phyloP scores from a whole-genome alignment of 2,329 filamentous ascomycete genomes.

The Parastagonospora avenae region DNA sequence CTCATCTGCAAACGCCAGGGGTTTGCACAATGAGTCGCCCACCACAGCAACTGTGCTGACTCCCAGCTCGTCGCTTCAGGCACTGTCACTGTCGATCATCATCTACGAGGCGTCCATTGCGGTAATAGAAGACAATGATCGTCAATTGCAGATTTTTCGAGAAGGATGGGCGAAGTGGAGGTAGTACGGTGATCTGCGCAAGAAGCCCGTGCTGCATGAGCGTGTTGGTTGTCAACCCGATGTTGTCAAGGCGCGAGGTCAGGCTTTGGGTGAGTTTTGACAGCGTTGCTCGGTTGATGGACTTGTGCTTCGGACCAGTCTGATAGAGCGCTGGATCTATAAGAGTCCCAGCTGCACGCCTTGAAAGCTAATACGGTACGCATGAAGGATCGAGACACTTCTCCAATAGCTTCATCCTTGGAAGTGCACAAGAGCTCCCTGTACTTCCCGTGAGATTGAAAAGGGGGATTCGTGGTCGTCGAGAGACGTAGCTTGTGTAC shows the following conservation, averaged over 20 bases:
- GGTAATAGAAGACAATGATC: constrained; percentile 8
- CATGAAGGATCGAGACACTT: no score
- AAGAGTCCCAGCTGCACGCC: no score
- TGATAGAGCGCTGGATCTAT: neutral
- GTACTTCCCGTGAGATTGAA: no score
- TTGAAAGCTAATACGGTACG: no score
- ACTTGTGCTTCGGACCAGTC: constrained; percentile 10
- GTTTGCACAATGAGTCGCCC: constrained; percentile 1
- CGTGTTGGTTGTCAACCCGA: constrained; percentile 7
- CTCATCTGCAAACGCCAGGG: neutral
- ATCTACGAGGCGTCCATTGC: constrained; percentile 8
- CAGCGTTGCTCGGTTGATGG: constrained; percentile 8
- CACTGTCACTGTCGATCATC: constrained; percentile 9
- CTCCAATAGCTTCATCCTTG: no score
- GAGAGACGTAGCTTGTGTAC: no score
- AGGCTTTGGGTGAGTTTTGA: neutral
- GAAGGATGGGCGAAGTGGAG: neutral
- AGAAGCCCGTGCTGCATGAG: constrained; percentile 9
- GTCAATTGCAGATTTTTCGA: neutral
- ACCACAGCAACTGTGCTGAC: neutral
- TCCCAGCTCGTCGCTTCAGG: constrained; percentile 1
- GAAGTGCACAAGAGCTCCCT: no score
- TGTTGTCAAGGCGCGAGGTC: neutral
- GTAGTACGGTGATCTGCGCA: neutral
- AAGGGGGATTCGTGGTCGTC: no score